Evolutionary conservation across 225 moss, liverwort and hornwort genomes (phyloP), one percentile per base, ranked within the genome.

Genomic region (Thuidium tamariscinum): DNA sequence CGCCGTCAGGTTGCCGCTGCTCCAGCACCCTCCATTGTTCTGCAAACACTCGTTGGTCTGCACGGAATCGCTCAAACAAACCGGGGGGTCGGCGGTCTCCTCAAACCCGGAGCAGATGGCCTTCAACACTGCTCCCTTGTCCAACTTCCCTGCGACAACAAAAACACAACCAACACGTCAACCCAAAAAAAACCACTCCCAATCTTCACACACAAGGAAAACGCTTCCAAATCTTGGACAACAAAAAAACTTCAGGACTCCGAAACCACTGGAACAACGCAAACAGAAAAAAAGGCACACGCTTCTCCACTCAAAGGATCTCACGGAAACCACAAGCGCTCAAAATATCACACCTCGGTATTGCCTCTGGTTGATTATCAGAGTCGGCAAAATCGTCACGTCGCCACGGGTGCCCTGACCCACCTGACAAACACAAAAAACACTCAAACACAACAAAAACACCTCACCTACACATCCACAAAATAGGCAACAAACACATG

Each of bases 91-190:
- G 10, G 94, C 93, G 5, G 95, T 90, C 88, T 97, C 97, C 91
- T 95, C 88, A 78, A 93, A 97, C 8, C 97, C 95, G n/a, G 95
- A 88, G 72, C 95, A 97, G 41, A 97, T 91, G 26, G 97, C 97
- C 87, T 95, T 97, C 82, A 97, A 86, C 80, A 97, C 97, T 12
- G 95, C 97, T 42, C 92, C 88, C 87, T 93, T 97, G 83, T 95
- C 97, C 64, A 97, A 87, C 88, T 97, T 97, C 65, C 97, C 93
- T 93, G 90, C 8, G 5, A 23, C 26, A 34, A 15, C 52, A 60
- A 44, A 51, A 52, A 65, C 0, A 5, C n/a, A 30, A 16, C 51
- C 36, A 36, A 3, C 4, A 10, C 2, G 9, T 68, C 68, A 56
- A 70, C 41, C n/a, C n/a, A n/a, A 51, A 76, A 14, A 27, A 9